These are phyloP conservation scores for Fusarium veterinarium DNA, from an alignment of 2,329 filamentous ascomycete genomes.

Conservation along the genomic window DNA sequence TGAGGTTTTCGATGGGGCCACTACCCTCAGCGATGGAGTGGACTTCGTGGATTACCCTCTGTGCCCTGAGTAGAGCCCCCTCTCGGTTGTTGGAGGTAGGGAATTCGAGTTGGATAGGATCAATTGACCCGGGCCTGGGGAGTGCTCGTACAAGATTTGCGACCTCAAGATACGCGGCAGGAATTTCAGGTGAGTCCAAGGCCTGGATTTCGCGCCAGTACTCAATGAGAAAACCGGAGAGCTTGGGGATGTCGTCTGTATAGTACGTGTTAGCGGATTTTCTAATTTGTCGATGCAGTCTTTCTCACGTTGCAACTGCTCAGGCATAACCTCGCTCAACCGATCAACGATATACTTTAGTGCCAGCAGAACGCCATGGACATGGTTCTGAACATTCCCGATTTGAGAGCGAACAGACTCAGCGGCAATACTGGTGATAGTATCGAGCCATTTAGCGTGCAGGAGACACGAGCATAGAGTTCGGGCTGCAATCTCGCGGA, in stretches of 20 bases:
- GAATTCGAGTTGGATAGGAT: slow-evolving; percentile 37
- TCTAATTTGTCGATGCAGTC: too few relatives aligned
- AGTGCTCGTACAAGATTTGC: slow-evolving; percentile 56
- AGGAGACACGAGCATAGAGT: slow-evolving; percentile 74
- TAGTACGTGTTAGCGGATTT: slow-evolving; percentile 23
- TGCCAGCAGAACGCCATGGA: slow-evolving; percentile 69
- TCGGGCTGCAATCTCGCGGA: slow-evolving; percentile 82
- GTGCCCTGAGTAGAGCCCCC: slow-evolving; percentile 55
- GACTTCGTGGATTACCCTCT: slow-evolving; percentile 52
- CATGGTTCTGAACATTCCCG: slow-evolving; percentile 58
- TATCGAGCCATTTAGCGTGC: slow-evolving; percentile 60
- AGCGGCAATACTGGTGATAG: slow-evolving; percentile 53
- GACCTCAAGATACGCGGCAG: slow-evolving; percentile 60
- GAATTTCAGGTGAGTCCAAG: slow-evolving; percentile 54
- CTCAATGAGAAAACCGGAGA: slow-evolving; percentile 47
- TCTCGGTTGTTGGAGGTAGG: slow-evolving; percentile 29
- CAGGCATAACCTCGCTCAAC: slow-evolving; percentile 59
- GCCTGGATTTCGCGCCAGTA: slow-evolving; percentile 41
- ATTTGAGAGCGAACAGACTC: slow-evolving; percentile 43
- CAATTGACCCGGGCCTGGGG: slow-evolving; percentile 35
- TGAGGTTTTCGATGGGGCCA: slow-evolving; percentile 41
- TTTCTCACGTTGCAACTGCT: slow-evolving; percentile 56
- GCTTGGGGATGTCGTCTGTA: slow-evolving; percentile 47
- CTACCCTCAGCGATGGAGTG: slow-evolving; percentile 47
- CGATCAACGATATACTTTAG: slow-evolving; percentile 68